A percentile compares a stretch with the other conserved stretches of the same genome.
phyloP scores from a whole-genome alignment of 495 filamentous ascomycete genomes.

The Penicillium macrosclerotiorum region DNA sequence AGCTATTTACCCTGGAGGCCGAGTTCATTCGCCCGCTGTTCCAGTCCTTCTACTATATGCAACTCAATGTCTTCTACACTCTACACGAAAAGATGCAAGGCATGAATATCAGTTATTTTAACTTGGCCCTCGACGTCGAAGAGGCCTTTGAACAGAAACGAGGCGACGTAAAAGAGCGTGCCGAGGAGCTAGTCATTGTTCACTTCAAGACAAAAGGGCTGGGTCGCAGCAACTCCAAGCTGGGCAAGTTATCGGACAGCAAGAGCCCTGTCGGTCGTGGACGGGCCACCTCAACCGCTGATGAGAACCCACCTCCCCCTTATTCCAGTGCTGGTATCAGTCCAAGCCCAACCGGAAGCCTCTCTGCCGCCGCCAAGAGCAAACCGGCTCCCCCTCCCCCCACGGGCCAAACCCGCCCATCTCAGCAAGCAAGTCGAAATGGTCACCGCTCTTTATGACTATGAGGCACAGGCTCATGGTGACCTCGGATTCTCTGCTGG shows the following conservation, averaged over 20 bases:
- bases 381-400: constrained; percentile 91
- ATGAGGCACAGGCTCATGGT: constrained; percentile 91
- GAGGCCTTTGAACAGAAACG: constrained; percentile 86
- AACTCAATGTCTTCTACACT: constrained; percentile 99
- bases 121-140: constrained; percentile 84
- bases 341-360: constrained; percentile 46
- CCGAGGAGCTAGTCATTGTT: constrained; percentile 75
- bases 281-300: constrained; percentile 41
- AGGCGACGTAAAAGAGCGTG: constrained; percentile 77
- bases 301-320: constrained; percentile 68
- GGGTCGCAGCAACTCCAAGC: constrained; percentile 46
- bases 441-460: constrained; percentile 87
- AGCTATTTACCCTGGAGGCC: constrained; percentile 86
- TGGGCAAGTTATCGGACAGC: constrained; percentile 37
- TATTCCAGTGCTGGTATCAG: constrained; percentile 56
- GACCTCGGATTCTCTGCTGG: constrained; percentile 90
- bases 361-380: constrained; percentile 65
- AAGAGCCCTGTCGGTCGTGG: constrained; percentile 29
- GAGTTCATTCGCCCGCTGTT: constrained; percentile 98
- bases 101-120: constrained; percentile 96
- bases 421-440: constrained; percentile 71
- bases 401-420: constrained; percentile 81
- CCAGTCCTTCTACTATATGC: constrained; percentile 99
- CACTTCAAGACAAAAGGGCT: constrained; percentile 84
- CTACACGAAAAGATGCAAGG: constrained; percentile 96